These are phyloP conservation scores for Talaromyces stipitatus DNA, from an alignment of 495 filamentous ascomycete genomes.

Conservation along the genomic window DNA sequence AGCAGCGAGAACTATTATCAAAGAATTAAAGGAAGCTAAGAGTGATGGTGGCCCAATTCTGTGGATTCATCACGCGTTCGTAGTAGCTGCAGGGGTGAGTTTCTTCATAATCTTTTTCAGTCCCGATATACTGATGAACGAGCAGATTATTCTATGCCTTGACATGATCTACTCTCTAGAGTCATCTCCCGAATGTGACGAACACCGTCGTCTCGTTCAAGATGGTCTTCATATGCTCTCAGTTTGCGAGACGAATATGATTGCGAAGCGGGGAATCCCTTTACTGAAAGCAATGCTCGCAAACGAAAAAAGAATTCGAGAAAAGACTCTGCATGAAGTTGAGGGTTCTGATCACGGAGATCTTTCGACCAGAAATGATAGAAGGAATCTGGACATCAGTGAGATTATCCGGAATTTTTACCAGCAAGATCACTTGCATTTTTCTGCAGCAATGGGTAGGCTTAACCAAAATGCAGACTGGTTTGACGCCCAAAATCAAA, in stretches of 20 bases:
- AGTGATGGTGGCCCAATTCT: slow-evolving; percentile 27
- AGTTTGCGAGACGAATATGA: slow-evolving; percentile 23
- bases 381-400: background rate
- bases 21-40: slow-evolving; percentile 25
- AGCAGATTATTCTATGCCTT: slow-evolving; percentile 29
- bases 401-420: slow-evolving; percentile 16
- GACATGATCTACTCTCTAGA: slow-evolving; percentile 30
- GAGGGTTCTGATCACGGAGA: background rate
- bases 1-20: slow-evolving; percentile 39
- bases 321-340: background rate
- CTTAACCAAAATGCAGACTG: background rate
- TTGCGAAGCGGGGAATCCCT: slow-evolving; percentile 22
- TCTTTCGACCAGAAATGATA: background rate
- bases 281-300: slow-evolving; percentile 20
- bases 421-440: slow-evolving; percentile 5
- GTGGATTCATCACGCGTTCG: slow-evolving; percentile 33
- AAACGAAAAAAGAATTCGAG: slow-evolving; percentile 4
- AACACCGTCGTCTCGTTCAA: slow-evolving; percentile 25
- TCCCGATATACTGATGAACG: background rate
- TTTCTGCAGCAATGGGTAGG: background rate
- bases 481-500: background rate
- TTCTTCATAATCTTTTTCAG: background rate
- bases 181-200: slow-evolving; percentile 20
- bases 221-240: slow-evolving; percentile 23
- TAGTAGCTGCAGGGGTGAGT: slow-evolving; percentile 21